Conservation (phyloP, 1,139 yeast genomes). For the Suhomyces bribrorum region DNA sequence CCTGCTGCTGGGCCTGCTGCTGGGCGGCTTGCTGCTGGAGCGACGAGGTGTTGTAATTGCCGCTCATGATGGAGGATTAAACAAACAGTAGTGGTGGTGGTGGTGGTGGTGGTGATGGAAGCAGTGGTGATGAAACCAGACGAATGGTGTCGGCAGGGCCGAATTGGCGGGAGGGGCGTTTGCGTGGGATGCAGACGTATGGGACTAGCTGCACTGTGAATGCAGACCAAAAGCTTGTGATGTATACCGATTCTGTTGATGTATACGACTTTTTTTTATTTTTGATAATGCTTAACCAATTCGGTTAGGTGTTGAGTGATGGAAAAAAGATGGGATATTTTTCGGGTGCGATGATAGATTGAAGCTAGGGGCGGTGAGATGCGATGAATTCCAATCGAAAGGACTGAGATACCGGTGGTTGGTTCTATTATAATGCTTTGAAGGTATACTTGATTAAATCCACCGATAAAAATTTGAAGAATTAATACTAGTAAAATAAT, state of each 20-base stretch:
- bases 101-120: too few relatives aligned
- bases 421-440: too few relatives aligned
- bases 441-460: background rate
- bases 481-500: constrained; percentile 9
- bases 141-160: too few relatives aligned
- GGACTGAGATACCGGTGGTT: too few relatives aligned
- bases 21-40: constrained; percentile 13
- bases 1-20: constrained; percentile 12
- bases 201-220: constrained; percentile 3
- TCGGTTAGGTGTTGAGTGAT: background rate
- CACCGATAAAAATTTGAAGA: constrained; percentile 7
- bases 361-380: background rate
- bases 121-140: too few relatives aligned
- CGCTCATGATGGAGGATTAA: constrained; percentile 13
- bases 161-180: too few relatives aligned
- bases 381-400: too few relatives aligned
- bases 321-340: background rate
- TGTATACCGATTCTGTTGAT: too few relatives aligned
- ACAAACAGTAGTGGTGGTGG: too few relatives aligned
- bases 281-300: background rate
- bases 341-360: background rate
- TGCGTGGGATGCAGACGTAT: constrained; percentile 3
- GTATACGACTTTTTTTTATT: background rate
- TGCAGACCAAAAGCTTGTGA: constrained; percentile 6
- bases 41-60: constrained; percentile 15